Evolutionary conservation across 2,329 filamentous ascomycete species (phyloP).

Genomic region (Knoxdaviesia proteae): DNA sequence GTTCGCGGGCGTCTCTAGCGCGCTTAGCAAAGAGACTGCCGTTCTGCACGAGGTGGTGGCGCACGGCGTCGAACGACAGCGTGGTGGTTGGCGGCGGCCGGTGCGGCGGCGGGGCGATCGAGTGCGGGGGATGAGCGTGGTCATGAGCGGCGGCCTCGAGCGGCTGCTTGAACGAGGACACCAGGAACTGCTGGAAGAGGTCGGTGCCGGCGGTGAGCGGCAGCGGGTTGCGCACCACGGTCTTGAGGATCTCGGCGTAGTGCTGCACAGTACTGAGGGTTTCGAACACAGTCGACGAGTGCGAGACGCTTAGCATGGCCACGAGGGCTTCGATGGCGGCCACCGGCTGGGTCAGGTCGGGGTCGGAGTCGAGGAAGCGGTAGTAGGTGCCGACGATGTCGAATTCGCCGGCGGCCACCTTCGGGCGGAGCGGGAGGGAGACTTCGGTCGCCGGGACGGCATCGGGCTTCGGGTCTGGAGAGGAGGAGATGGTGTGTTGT

Average conservation of each 20-base stretch:
- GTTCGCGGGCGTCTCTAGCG: constrained; percentile 66
- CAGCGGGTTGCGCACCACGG: constrained; percentile 66
- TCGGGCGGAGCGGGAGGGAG: constrained; percentile 1
- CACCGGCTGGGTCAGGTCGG: constrained; percentile 84
- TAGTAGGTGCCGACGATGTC: constrained; percentile 35
- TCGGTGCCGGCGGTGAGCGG: constrained; percentile 86
- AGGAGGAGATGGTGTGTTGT: constrained; percentile 8
- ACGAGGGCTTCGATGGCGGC: constrained; percentile 87
- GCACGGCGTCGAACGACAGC: constrained; percentile 53
- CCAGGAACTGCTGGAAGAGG: constrained; percentile 84
- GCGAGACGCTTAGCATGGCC: constrained; percentile 58
- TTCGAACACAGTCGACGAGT: constrained; percentile 76
- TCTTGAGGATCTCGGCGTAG: constrained; percentile 59
- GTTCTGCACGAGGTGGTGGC: constrained; percentile 68
- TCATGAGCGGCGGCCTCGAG: not conserved
- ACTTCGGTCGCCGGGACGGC: not conserved
- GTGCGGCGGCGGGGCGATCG: constrained; percentile 6
- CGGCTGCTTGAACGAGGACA: constrained; percentile 43
- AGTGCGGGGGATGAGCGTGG: too few species aligned
- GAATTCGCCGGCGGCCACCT: constrained; percentile 9
- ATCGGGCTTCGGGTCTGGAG: constrained; percentile 7
- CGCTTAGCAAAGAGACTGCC: constrained; percentile 69
- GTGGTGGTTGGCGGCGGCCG: constrained; percentile 8
- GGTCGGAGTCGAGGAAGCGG: constrained; percentile 38
- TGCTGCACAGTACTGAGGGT: constrained; percentile 69